Evolutionary conservation across 225 moss, liverwort and hornwort genomes (phyloP).

Genomic region (Anthoceros angustus): DNA sequence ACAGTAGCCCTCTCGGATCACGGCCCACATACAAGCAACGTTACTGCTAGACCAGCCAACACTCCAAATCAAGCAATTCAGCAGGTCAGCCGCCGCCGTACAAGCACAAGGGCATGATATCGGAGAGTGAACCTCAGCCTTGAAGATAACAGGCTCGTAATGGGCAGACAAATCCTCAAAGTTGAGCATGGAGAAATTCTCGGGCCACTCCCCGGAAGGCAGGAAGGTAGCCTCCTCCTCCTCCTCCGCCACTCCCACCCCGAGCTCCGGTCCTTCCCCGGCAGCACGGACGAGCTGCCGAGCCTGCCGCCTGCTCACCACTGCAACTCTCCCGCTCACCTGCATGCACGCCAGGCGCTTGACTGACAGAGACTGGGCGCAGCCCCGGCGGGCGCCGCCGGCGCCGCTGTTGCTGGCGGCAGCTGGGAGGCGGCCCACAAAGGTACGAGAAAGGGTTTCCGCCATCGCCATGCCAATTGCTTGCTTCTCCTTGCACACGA

Average conservation of each 20-base stretch:
- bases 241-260: slow-evolving; percentile 40
- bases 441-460: neutral
- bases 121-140: slow-evolving; percentile 39
- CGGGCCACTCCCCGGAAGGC: slow-evolving; percentile 82
- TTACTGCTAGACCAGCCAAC: neutral
- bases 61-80: neutral
- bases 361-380: neutral
- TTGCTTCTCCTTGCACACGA: too few relatives aligned
- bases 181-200: slow-evolving; percentile 81
- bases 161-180: slow-evolving; percentile 78
- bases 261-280: slow-evolving; percentile 54
- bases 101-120: neutral
- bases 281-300: slow-evolving; percentile 28
- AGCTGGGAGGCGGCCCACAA: neutral
- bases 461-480: slow-evolving; percentile 4
- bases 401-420: neutral
- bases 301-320: slow-evolving; percentile 10
- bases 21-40: neutral
- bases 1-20: neutral
- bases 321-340: neutral
- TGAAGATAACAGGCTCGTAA: slow-evolving; percentile 71
- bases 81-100: neutral
- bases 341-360: neutral
- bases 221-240: slow-evolving; percentile 41
- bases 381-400: neutral